A percentile compares a stretch with the other conserved stretches of the same genome.
Evolutionary conservation across 306 rosid genomes (phyloP).

Genomic region (Castanopsis chinensis): DNA sequence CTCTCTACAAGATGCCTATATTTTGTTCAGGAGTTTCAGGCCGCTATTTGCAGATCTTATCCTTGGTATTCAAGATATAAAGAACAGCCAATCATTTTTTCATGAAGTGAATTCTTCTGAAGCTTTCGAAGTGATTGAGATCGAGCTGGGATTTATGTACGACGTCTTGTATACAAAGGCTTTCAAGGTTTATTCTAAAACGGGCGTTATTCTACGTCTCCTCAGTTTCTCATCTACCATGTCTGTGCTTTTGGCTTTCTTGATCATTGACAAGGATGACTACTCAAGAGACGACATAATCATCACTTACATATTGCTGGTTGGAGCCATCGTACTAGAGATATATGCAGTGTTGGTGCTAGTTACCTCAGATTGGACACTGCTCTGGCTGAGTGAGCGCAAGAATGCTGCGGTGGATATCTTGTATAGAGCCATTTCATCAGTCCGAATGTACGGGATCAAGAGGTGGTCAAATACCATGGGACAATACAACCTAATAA

Average conservation of each 20-base stretch:
- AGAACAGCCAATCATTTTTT: constrained; percentile 3
- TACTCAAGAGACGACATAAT: background rate
- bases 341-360: background rate
- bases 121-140: constrained; percentile 30
- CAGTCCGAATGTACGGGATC: background rate
- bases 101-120: background rate
- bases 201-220: background rate
- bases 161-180: constrained; percentile 29
- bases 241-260: background rate
- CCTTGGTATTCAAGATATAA: background rate
- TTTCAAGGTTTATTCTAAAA: background rate
- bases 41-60: constrained; percentile 25
- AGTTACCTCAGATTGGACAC: constrained; percentile 21
- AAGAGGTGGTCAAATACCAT: constrained; percentile 15
- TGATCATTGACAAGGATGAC: background rate
- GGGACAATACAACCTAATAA: background rate
- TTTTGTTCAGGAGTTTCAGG: constrained; percentile 4
- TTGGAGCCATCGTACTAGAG: background rate
- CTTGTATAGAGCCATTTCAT: background rate
- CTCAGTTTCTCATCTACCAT: background rate
- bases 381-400: background rate
- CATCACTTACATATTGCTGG: too few relatives aligned
- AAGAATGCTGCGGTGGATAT: background rate
- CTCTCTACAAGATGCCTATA: background rate
- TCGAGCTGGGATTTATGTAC: constrained; percentile 24